Base-by-base conservation (phyloP, 345 rosid species). In the Mallotus nudiflorus region DNA sequence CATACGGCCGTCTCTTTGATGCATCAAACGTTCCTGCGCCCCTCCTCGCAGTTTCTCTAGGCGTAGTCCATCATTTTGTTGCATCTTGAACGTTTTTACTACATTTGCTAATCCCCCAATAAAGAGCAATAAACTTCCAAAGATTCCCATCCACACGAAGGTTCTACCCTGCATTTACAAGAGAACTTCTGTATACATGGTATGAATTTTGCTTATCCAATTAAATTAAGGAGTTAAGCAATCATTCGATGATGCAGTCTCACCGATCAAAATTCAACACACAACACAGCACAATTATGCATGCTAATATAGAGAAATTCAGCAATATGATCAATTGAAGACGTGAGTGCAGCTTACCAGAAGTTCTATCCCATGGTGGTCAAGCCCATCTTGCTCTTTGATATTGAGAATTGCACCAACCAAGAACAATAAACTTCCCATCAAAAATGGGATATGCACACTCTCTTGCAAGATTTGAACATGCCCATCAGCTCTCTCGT, bases 401-500 rank as follows among this genome's bases (percentile, higher is more conserved):
- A 39, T 68, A 51, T 92, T 92, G 69, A 90, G 82, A 65, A 87
- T 77, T 18, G 88, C 80, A 3, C 91, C 92, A 18, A 89, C 91
- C 62, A 85, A 60, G 35, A 88, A 83, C 77, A 90, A 11, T 67
- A 88, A 58, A 62, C 97, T 86, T 19, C 93, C 93, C 14, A 81
- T 74, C 53, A 92, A 71, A 73, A 95, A 90, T 1, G 97, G 97
- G 60, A 89, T 73, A 37, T 86, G 90, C 52, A 90, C 91, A 68
- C 87, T 71, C 46, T 84, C 83, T 64, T 94, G 97, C 80, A 90
- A 65, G 70, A 90, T 83, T 79, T 92, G 97, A 28, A 86, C 90
- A 51, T 88, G 97, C 5, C 87, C 93, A 69, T 90, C 92, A 2
- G 96, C 96, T 78, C 92, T 80, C 82, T 90, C 96, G 37, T 92